Base-by-base conservation (phyloP, 1,139 yeast genomes). In the Zygosaccharomyces pseudobailii region DNA sequence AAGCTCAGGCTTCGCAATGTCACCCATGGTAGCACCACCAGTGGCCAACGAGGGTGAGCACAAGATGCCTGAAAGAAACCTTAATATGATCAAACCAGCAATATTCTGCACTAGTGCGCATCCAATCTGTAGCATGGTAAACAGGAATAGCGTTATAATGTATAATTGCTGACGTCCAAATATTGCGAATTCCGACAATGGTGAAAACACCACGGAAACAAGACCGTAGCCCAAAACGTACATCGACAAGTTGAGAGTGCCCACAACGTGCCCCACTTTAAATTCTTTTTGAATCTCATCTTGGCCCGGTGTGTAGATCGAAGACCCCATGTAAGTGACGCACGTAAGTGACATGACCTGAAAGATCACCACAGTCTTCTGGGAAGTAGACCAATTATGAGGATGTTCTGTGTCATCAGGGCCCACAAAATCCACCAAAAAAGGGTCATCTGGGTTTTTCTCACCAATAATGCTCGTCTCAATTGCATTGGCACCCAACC, bases 191-290 rank as follows among this genome's bases (percentile, higher is more conserved):
- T 79, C 84, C 3, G 80, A 72, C 46, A 79, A 49, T 1, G 84
- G 84, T 2, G 80, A 69, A 46, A 78, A 72, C 2, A 77, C 50
- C 69, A 78, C 64, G 6, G 82, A 82, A 0, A 82, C 81, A 36
- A 75, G 40, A 24, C 82, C 83, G 53, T 77, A 79, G 3, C 82
- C 84, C 30, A 78, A 51, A n/a, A 79, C 78, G 53, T 76, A 82
- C 44, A 80, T 63, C 0, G 86, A 72, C 49, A 82, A 65, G 5
- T 80, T 79, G 6, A 80, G 62, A 1, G 73, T 66, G 0, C 80
- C 76, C 3, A 68, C 69, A 8, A 71, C 73, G 43, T 68, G 66
- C 13, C 73, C 63, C 2, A 76, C 68, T 13, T 62, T 54, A 49
- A 78, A 77, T 24, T 75, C 73, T 19, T 64, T 63, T 58, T 70